Percentiles rank a stretch among this genome's conserved stretches.
Evolutionary conservation across 441 rosid genomes (phyloP).

Genomic region (Jatropha multifida): DNA sequence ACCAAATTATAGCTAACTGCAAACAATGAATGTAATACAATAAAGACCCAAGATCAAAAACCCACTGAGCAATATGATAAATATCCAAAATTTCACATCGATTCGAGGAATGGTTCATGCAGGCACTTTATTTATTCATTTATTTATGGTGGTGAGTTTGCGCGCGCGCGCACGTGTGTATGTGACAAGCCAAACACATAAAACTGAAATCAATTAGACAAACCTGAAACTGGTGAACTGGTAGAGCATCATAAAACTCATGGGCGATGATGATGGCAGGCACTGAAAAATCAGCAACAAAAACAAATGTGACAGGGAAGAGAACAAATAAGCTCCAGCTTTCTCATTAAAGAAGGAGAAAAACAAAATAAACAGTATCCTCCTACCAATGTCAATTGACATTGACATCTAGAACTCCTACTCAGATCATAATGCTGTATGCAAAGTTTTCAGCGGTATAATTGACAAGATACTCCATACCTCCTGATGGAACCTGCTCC

Average conservation of each 20-base stretch:
- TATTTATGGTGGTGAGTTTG: too few species aligned
- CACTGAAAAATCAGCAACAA: slow-evolving; percentile 44
- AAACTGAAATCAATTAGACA: slow-evolving; percentile 22
- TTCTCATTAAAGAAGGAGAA: slow-evolving; percentile 1
- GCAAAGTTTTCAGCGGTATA: slow-evolving; percentile 12
- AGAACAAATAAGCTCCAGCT: slow-evolving; percentile 1
- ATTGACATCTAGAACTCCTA: neutral
- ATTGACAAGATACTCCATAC: slow-evolving; percentile 44
- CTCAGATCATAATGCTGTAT: neutral
- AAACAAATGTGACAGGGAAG: slow-evolving; percentile 7
- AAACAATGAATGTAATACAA: neutral
- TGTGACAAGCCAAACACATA: neutral
- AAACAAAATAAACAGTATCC: neutral
- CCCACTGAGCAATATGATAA: neutral
- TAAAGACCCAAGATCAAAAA: neutral
- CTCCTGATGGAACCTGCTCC: slow-evolving; percentile 83
- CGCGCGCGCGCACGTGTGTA: too few species aligned
- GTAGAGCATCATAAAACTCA: slow-evolving; percentile 94
- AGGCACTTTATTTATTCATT: neutral
- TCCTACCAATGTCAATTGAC: neutral
- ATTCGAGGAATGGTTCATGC: neutral
- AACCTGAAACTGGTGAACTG: slow-evolving; percentile 97
- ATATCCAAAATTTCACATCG: neutral
- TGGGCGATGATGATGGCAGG: slow-evolving; percentile 87
- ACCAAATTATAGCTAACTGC: neutral